Evolutionary conservation across 495 filamentous ascomycete genomes (phyloP).

Genomic region (Antarctomyces pellizariae): DNA sequence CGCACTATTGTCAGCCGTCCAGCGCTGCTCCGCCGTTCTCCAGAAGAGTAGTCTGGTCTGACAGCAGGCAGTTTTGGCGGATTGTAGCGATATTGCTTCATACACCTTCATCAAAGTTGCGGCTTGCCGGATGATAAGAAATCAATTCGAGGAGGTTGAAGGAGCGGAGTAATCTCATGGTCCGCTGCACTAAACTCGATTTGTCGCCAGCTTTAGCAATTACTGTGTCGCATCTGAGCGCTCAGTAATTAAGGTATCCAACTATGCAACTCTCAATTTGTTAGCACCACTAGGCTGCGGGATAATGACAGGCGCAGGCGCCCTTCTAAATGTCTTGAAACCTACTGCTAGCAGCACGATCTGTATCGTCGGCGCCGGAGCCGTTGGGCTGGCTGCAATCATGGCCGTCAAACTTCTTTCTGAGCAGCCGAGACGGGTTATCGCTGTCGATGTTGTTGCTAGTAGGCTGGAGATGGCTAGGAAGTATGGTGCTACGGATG

Average conservation of each 20-base stretch:
- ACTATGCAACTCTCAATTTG: conserved; percentile 11
- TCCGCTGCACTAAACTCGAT: too few relatives aligned
- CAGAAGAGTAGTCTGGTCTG: too few relatives aligned
- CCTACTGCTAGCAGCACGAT: conserved; percentile 10
- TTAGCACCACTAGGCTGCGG: conserved; percentile 21
- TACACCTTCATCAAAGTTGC: too few relatives aligned
- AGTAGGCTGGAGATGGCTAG: conserved; percentile 18
- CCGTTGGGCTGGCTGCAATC: conserved; percentile 21
- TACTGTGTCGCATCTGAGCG: too few relatives aligned
- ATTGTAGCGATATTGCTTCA: too few relatives aligned
- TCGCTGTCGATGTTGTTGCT: conserved; percentile 22
- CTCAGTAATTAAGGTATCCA: conserved; percentile 2
- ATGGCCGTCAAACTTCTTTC: conserved; percentile 7
- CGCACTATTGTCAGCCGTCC: too few relatives aligned
- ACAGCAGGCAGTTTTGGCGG: too few relatives aligned
- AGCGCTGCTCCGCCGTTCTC: too few relatives aligned
- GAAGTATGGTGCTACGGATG: conserved; percentile 20
- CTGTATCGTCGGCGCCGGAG: conserved; percentile 19
- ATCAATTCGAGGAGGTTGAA: too few relatives aligned
- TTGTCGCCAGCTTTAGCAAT: too few relatives aligned
- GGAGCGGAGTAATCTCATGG: too few relatives aligned
- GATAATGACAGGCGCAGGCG: conserved; percentile 19
- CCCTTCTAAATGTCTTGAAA: conserved; percentile 18
- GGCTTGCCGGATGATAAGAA: too few relatives aligned
- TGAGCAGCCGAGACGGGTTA: conserved; percentile 11